Evolutionary conservation across 495 filamentous ascomycete species (phyloP).

Genomic region (Bacidia gigantensis): DNA sequence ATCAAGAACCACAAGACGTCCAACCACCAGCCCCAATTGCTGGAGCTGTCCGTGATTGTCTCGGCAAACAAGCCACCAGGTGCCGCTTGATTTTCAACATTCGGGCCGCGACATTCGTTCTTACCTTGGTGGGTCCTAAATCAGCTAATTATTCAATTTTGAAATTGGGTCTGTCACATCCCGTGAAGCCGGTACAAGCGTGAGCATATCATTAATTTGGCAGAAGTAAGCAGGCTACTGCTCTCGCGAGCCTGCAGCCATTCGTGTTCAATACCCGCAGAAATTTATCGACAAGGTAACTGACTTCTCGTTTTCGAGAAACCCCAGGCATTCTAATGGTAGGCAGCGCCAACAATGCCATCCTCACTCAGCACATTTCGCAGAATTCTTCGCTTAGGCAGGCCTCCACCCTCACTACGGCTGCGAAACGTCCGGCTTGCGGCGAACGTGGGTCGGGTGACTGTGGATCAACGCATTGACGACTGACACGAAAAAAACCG

Average conservation of each 20-base stretch:
- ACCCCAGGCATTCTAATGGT: too few species aligned
- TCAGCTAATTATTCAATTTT: not conserved
- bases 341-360: not conserved
- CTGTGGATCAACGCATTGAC: not conserved
- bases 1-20: too few species aligned
- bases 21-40: too few species aligned
- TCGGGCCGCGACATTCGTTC: not conserved
- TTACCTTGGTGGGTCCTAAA: too few species aligned
- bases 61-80: not conserved
- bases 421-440: not conserved
- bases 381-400: not conserved
- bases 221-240: not conserved
- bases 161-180: not conserved
- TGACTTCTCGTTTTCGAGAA: too few species aligned
- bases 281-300: not conserved
- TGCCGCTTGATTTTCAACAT: not conserved
- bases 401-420: not conserved
- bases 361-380: not conserved
- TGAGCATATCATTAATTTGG: not conserved
- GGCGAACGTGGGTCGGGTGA: not conserved
- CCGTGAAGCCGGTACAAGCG: not conserved
- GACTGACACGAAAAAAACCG: not conserved
- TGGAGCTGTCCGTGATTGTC: not conserved
- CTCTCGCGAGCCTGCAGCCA: not conserved
- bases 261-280: not conserved